Evolutionary conservation across 2,329 filamentous ascomycete species (phyloP), one percentile per base, ranked within the genome.

Genomic region (Keithomyces neogunnii): DNA sequence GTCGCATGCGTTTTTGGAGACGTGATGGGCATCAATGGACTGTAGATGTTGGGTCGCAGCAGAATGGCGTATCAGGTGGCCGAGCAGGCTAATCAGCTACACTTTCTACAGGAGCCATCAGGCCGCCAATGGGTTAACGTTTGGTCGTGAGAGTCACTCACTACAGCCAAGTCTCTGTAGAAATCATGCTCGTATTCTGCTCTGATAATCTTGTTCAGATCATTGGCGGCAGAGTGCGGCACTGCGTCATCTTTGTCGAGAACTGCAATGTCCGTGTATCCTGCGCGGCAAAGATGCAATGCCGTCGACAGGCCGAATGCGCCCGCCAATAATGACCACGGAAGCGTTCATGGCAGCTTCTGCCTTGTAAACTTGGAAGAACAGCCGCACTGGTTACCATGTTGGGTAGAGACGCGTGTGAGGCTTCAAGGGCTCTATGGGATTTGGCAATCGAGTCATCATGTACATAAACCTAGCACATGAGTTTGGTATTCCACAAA

Each of bases 191-290:
- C 76, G 52, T 82, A 82, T 55, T 82, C 78, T 4, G 74, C 77
- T 2, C 79, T 71, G 36, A 83, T 68, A 51, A 83, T 82, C 62
- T 84, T 84, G 61, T 83, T 84, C 30, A 83, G 60, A 55, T 84
- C 78, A 53, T 80, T 79, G 26, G 73, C 79, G 0, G 78, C 81
- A 0, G 80, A 81, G 58, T 65, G 66, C 1, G 78, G 78, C 1
- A 64, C 56, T 7, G 58, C 50, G 5, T 61, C 59, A 10, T 63
- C 64, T 45, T 65, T 64, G 26, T 80, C 76, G 11, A 75, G 68
- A 6, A 79, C 70, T 3, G 73, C 73, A 46, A 78, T 68, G 51
- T 75, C 63, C 0, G 59, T 70, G 54, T 73, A 75, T 1, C 74
- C 74, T 0, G 67, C 60, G 5, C 65, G 59, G n/a, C 65, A 59